These are phyloP conservation scores for Cyclanthera cordifolia DNA, from an alignment of 306 rosid genomes.

Conservation along the genomic window DNA sequence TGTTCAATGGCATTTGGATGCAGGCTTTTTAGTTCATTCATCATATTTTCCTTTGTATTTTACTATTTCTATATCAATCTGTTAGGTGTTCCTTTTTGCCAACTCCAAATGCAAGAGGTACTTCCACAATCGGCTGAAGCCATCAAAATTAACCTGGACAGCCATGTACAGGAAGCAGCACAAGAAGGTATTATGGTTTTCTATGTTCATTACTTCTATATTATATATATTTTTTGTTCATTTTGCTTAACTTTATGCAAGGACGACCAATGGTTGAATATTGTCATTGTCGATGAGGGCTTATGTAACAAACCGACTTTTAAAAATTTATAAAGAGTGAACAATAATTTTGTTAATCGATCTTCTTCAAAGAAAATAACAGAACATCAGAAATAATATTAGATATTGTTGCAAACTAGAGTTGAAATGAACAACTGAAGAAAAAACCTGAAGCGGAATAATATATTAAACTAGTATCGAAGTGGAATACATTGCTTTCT, in stretches of 20 bases:
- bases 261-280: no score
- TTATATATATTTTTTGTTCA: background rate
- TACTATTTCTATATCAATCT: background rate
- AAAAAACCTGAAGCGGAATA: no score
- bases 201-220: background rate
- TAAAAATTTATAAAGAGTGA: no score
- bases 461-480: no score
- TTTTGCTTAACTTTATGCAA: background rate
- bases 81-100: conserved; percentile 63
- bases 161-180: conserved; percentile 86
- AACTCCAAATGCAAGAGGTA: conserved; percentile 75
- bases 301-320: no score
- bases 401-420: no score
- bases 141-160: conserved; percentile 80
- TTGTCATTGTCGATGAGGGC: no score
- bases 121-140: conserved; percentile 71
- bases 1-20: background rate
- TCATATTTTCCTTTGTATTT: background rate
- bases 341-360: no score
- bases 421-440: no score
- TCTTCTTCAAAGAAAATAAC: no score
- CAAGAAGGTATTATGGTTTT: conserved; percentile 41
- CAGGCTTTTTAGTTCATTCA: background rate
- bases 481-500: no score
- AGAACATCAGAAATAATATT: no score